These are phyloP conservation scores for Perilla frutescens DNA, from an alignment of 257 asterid species.

Conservation along the genomic window DNA sequence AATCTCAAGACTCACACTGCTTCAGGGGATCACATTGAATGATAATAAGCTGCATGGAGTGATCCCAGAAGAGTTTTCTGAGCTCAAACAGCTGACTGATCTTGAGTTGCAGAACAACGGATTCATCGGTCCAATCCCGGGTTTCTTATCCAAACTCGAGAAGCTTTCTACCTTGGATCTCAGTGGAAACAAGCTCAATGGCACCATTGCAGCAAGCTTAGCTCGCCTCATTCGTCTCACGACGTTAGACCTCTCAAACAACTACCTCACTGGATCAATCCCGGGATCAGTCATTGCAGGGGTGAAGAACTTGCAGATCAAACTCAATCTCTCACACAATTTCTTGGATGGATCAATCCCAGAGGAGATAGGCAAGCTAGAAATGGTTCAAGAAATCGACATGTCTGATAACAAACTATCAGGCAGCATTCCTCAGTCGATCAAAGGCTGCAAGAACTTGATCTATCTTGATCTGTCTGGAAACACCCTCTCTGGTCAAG, in stretches of 20 bases:
- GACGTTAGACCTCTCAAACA: conserved; percentile 64
- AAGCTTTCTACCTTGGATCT: conserved; percentile 62
- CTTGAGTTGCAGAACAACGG: conserved; percentile 60
- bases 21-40: conserved; percentile 64
- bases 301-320: conserved; percentile 65
- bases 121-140: conserved; percentile 62
- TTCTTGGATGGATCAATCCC: conserved; percentile 63
- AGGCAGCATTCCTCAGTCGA: conserved; percentile 55
- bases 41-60: conserved; percentile 59
- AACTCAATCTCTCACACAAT: conserved; percentile 73
- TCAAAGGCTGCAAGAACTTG: conserved; percentile 66
- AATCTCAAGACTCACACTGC: conserved; percentile 56
- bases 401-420: conserved; percentile 67
- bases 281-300: conserved; percentile 54
- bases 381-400: conserved; percentile 80
- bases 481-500: conserved; percentile 59
- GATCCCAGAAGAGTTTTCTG: conserved; percentile 58
- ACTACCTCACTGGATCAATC: conserved; percentile 58
- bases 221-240: conserved; percentile 48
- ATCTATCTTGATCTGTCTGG: conserved; percentile 64
- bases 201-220: conserved; percentile 61
- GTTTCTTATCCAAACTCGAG: conserved; percentile 51
- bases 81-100: conserved; percentile 57
- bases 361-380: conserved; percentile 57
- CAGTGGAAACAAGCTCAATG: conserved; percentile 71